Conservation (phyloP, 2,329 filamentous ascomycete genomes). For the Fusarium udum region DNA sequence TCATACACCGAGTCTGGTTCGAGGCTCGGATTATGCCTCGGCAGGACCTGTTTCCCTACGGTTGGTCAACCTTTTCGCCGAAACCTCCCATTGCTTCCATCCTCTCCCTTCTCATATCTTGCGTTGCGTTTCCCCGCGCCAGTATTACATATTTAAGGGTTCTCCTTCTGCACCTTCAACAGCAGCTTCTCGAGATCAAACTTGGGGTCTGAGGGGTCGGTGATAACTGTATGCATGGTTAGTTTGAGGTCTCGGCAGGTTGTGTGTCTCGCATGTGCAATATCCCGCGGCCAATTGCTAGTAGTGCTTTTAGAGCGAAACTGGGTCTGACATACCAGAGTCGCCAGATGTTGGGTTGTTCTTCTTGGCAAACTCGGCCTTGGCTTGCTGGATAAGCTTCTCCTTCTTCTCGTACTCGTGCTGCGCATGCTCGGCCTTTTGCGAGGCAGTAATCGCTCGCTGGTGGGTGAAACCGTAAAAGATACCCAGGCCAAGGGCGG, state of each 20-base stretch:
- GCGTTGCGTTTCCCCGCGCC: constrained; percentile 20
- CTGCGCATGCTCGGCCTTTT: constrained; percentile 76
- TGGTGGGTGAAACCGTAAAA: constrained; percentile 98
- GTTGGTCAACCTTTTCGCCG: constrained; percentile 40
- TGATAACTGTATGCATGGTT: constrained; percentile 45
- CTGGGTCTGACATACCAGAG: constrained; percentile 44
- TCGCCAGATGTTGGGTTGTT: constrained; percentile 64
- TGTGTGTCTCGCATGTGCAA: not conserved
- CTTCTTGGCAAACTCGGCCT: constrained; percentile 84
- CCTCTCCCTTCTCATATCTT: constrained; percentile 41
- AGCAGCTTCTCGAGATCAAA: constrained; percentile 93
- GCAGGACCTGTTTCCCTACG: constrained; percentile 38
- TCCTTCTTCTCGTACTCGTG: constrained; percentile 92
- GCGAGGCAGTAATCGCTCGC: constrained; percentile 76
- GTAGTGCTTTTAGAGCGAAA: constrained; percentile 5
- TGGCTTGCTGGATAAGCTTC: constrained; percentile 90
- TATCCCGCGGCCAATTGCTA: constrained; percentile 25
- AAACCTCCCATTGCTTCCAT: constrained; percentile 41
- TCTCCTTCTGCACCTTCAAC: constrained; percentile 67
- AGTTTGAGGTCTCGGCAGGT: constrained; percentile 26
- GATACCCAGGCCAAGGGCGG: constrained; percentile 88
- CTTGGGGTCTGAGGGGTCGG: constrained; percentile 82
- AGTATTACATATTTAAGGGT: constrained; percentile 52
- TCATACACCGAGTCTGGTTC: constrained; percentile 50
- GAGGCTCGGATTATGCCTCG: constrained; percentile 44